Evolutionary conservation across 495 filamentous ascomycete species (phyloP), one percentile per base, ranked within the genome.

Genomic region (Daldinia bambusicola): DNA sequence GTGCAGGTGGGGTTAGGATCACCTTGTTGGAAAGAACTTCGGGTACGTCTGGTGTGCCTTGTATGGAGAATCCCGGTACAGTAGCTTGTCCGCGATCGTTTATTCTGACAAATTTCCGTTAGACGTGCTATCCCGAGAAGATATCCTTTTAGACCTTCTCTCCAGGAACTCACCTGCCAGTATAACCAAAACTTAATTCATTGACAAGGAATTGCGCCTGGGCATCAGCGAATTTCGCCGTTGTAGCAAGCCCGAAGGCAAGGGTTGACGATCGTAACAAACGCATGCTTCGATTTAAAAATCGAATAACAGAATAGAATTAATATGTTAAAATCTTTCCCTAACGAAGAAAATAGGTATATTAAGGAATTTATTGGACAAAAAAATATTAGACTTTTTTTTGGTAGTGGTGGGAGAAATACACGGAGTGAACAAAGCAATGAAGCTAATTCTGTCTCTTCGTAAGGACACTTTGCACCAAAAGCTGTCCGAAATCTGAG

Each of bases 11-110:
- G 8, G 96, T 99, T 53, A 99, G 84, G 75, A 99, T 92, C 60
- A 98, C 65, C 77, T 94, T 93, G 82, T 98, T 93, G 51, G 93
- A 96, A 67, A 98, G 87, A 71, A 97, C 76, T 72, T 92, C 84
- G 58, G 95, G 91, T 6, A 81, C 76, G 74, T 89, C 84, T 61
- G 91, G 91, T 41, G 89, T 88, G 75, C 94, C 93, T 55, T 86
- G 86, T 41, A 94, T 80, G 60, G 85, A 80, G 84, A 90, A 97
- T 62, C 83, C 77, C 59, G 82, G 82, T 8, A 84, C 63, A 53
- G 58, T 62, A 58, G 72, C 22, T 67, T 67, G 59, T 70, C 82
- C 65, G 77, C 79, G 67, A 75, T 80, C 75, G 51, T 77, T 79
- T 80, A 85, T 81, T 70, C 83, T 69, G 57, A 20, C 14, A 56